phyloP scores from a whole-genome alignment of 306 rosid genomes.

The Delonix regia region DNA sequence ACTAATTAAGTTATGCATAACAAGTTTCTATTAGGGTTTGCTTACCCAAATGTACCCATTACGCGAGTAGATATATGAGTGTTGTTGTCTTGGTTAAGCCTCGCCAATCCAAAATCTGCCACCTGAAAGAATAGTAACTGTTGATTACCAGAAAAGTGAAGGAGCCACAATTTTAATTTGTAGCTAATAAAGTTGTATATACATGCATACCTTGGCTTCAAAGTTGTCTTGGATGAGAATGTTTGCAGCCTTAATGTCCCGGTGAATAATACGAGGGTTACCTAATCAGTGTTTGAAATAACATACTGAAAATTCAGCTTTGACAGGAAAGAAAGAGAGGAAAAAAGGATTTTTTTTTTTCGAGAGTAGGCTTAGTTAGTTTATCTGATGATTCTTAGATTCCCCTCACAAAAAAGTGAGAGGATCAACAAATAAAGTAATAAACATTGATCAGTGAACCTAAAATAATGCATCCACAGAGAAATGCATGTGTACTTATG shows the following conservation, averaged over 20 bases:
- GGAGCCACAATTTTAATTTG: background rate
- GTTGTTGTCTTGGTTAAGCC: constrained; percentile 60
- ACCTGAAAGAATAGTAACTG: constrained; percentile 49
- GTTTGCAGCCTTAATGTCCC: constrained; percentile 81
- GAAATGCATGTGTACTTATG: background rate
- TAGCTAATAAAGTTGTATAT: constrained; percentile 6
- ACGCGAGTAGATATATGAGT: constrained; percentile 89
- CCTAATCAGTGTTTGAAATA: constrained; percentile 46
- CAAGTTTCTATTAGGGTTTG: background rate
- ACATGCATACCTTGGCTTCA: constrained; percentile 71
- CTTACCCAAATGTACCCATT: constrained; percentile 91
- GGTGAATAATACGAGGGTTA: constrained; percentile 87
- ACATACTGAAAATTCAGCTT: background rate
- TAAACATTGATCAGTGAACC: background rate
- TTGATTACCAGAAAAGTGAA: background rate
- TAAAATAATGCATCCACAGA: background rate
- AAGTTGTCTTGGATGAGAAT: constrained; percentile 72
- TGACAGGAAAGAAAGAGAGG: background rate
- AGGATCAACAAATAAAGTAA: too few species aligned
- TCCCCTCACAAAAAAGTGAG: too few species aligned
- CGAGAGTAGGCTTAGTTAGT: too few species aligned
- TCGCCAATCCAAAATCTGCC: constrained; percentile 92
- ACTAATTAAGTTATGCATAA: background rate
- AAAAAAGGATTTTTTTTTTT: too few species aligned
- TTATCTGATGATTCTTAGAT: too few species aligned